phyloP scores from a whole-genome alignment of 106 monocot species.

The Iris macrosiphon region DNA sequence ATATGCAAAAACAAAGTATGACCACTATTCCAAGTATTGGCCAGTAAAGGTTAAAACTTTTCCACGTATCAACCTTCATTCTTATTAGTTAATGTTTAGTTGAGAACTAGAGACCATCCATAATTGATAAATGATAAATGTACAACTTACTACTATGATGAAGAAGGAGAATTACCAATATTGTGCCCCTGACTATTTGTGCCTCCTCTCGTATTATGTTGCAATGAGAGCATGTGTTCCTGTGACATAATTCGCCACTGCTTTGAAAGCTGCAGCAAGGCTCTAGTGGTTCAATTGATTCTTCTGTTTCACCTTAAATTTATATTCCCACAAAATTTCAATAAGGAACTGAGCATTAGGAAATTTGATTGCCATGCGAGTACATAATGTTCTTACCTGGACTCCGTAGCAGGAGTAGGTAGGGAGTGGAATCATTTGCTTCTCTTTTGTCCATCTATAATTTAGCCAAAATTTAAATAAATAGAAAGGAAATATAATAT shows the following conservation, averaged over 20 bases:
- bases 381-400: constrained; percentile 1
- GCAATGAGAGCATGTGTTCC: constrained; percentile 55
- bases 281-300: constrained; percentile 48
- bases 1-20: too few species aligned
- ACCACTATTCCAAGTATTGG: too few species aligned
- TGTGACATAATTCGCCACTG: constrained; percentile 39
- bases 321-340: background rate
- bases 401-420: constrained; percentile 4
- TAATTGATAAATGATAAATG: too few species aligned
- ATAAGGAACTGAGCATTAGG: background rate
- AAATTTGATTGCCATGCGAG: background rate
- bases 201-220: constrained; percentile 55
- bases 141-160: too few species aligned
- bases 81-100: too few species aligned
- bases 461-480: background rate
- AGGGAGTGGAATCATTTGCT: constrained; percentile 6
- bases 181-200: constrained; percentile 60
- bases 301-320: constrained; percentile 63
- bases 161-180: too few species aligned
- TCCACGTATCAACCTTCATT: too few species aligned
- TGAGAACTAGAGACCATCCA: too few species aligned
- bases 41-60: too few species aligned
- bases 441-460: constrained; percentile 4
- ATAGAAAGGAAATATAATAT: background rate
- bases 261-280: constrained; percentile 30